Base-by-base conservation (phyloP, 2,329 filamentous ascomycete species). In the Apiospora hydei region DNA sequence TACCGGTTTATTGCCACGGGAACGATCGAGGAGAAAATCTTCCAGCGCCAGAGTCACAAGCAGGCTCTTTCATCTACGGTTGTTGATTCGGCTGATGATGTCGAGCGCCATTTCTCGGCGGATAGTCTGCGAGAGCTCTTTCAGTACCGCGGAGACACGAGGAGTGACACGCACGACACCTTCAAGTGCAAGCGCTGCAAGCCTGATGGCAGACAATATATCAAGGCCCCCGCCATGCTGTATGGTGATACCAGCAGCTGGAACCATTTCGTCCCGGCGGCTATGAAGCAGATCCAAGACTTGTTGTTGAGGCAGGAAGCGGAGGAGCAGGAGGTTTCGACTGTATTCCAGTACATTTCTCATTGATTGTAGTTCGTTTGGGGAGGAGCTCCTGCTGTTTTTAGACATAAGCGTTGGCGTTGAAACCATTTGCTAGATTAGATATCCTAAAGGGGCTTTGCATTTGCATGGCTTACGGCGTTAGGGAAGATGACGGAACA, bases 1-100 rank as follows among this genome's bases (percentile, higher is more conserved):
- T 99, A 99, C 82, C 93, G 96, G n/a, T 99, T 99, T 84, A 99
- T 99, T 78, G 94, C 95, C 0, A 98, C 97, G 0, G 96, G 96
- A 4, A 98, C 95, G 0, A 99, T 99, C 74, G 96, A 99, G 80
- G 96, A 99, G 83, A 99, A 99, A 85, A 98, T 99, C 77, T 99
- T 99, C 85, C 96, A 99, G 82, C 92, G 97, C 13, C 96, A 99
- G 80, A 97, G 94, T 0, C 97, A 99, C 86, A 99, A 99, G 83
- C 96, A 99, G 83, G 97, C 94, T 10, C 86, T 99, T 1, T 98
- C 96, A 0, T 97, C 94, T 0, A 98, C 95, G 77, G 96, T 99
- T 5, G 96, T 99, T 10, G 96, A 99, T 82, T 95, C 93, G 3
- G 96, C 94, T 1, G 96, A 99, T 83, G 96, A 99, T 76, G 96